phyloP scores from a whole-genome alignment of 2,329 filamentous ascomycete genomes.

The Podosphaera xanthii region DNA sequence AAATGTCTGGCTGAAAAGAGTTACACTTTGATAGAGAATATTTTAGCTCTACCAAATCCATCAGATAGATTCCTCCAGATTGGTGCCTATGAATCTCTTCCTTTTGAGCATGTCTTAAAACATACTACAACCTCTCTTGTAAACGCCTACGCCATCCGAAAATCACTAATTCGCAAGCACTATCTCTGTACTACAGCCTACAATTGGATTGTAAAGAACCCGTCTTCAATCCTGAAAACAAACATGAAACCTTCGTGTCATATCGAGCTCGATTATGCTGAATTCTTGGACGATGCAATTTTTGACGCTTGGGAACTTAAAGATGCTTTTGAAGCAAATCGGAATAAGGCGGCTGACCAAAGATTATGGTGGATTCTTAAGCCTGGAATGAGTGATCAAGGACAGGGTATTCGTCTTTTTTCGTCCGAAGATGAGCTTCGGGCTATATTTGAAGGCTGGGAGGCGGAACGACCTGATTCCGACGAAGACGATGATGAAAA shows the following conservation, averaged over 20 bases:
- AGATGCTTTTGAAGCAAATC: conserved; percentile 54
- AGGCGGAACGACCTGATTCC: conserved; percentile 40
- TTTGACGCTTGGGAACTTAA: conserved; percentile 74
- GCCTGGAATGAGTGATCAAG: conserved; percentile 89
- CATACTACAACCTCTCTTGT: conserved; percentile 40
- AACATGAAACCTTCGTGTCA: conserved; percentile 61
- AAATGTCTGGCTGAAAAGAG: conserved; percentile 30
- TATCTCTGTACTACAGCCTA: conserved; percentile 68
- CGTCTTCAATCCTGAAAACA: conserved; percentile 38
- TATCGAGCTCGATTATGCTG: conserved; percentile 89
- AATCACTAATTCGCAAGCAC: conserved; percentile 90
- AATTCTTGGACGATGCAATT: conserved; percentile 85
- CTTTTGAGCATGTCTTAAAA: conserved; percentile 52
- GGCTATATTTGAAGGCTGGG: conserved; percentile 79
- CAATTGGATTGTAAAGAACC: conserved; percentile 70
- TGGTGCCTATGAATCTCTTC: conserved; percentile 63
- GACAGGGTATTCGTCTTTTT: conserved; percentile 81
- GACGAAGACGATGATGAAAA: conserved; percentile 37
- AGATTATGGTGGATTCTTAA: conserved; percentile 96
- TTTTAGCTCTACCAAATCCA: conserved; percentile 15
- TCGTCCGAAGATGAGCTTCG: conserved; percentile 66
- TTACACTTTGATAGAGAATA: conserved; percentile 31
- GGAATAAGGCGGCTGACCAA: conserved; percentile 18
- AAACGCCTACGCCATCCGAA: conserved; percentile 88
- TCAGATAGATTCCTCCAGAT: conserved; percentile 38